These are phyloP conservation scores for Suillus paluster DNA, from an alignment of 768 basidiomycete species.

Conservation along the genomic window DNA sequence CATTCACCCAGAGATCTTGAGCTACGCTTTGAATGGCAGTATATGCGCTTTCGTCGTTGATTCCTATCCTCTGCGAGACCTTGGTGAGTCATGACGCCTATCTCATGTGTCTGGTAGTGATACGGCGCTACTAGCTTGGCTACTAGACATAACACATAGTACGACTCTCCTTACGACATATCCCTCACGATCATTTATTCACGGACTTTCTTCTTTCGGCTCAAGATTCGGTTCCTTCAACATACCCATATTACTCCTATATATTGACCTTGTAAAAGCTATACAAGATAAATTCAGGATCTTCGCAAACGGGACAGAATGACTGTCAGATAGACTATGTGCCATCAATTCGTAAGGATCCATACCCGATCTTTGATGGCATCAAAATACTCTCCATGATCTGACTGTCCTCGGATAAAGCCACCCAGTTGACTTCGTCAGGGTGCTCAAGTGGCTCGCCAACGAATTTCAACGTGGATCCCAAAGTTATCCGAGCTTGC, in stretches of 20 bases:
- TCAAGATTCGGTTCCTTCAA: slow-evolving; percentile 21
- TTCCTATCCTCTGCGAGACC: slow-evolving; percentile 17
- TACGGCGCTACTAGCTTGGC: slow-evolving; percentile 3
- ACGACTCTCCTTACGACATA: slow-evolving; percentile 31
- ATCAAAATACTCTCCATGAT: neutral
- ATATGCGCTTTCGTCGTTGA: slow-evolving; percentile 14
- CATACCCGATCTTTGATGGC: neutral
- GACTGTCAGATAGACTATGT: neutral
- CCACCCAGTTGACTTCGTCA: neutral
- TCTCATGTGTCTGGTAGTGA: slow-evolving; percentile 15
- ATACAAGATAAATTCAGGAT: slow-evolving; percentile 8
- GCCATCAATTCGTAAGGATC: neutral
- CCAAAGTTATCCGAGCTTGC: neutral
- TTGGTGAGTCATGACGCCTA: slow-evolving; percentile 18
- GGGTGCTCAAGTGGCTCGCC: neutral
- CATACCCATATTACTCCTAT: slow-evolving; percentile 41
- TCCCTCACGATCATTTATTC: slow-evolving; percentile 36
- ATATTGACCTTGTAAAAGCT: slow-evolving; percentile 21
- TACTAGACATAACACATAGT: slow-evolving; percentile 2
- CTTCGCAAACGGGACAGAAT: neutral
- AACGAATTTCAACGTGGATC: neutral
- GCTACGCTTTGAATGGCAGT: slow-evolving; percentile 12
- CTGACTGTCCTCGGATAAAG: neutral
- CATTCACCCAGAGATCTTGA: neutral
- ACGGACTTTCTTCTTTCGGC: slow-evolving; percentile 19